Base-by-base conservation (phyloP, 371 early-diverging fungal genomes). In the Capillidium rhysosporum region DNA sequence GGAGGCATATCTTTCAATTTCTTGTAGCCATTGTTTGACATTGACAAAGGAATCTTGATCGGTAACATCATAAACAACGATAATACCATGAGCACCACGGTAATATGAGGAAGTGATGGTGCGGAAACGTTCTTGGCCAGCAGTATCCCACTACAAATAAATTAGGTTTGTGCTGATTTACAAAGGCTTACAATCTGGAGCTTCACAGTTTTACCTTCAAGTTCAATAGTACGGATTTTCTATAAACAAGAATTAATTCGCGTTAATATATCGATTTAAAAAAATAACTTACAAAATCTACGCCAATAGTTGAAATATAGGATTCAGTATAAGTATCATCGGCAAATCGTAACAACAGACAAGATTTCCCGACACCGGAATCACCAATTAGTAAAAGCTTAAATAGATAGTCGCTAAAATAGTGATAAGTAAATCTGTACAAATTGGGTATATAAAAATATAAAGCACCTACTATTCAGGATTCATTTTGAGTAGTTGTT, bases 71-170 rank as follows among this genome's bases (percentile, higher is more conserved):
- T 98, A 99, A 24, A 95, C 95, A 39, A 99, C 83, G 61, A 99
- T 79, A 56, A 99, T 96, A 40, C 98, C 98, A 71, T 97, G 90
- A 29, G 99, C 98, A 30, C 96, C 96, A 55, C 98, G 77, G 72
- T 97, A 97, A 76, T 98, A 99, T 34, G 94, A 92, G 0, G 92
- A 90, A 34, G 98, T 96, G 57, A 99, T 96, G 18, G 98, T 94
- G 56, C 97, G 80, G 82, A 98, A 99, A 58, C 98, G 82, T 67
- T 99, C 99, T 76, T 99, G 99, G 26, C 99, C 99, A 38, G 99
- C 98, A n/a, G 98, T 99, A 69, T 98, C 98, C 98, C 97, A 98
- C 69, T 68, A 64, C 8, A 14, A 56, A 56, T n/a, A n/a, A 26
- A 31, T 45, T 48, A 24, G 30, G 10, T 8, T 34, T 41, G 28